Base-by-base conservation (phyloP, 106 monocot species). In the Dioscorea dumetorum region DNA sequence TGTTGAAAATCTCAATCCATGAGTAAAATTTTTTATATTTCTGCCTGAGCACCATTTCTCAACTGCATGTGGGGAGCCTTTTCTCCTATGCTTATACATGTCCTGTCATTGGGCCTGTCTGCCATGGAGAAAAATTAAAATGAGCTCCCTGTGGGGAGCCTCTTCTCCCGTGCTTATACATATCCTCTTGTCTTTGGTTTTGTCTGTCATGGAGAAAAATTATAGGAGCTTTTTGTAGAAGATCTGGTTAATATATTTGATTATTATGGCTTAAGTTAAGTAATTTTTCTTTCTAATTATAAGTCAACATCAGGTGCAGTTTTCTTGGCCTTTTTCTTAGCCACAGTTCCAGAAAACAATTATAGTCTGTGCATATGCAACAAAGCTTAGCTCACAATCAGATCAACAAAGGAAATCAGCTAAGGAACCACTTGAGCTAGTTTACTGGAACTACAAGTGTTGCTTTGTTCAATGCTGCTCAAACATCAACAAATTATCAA, bases 291-390 rank as follows among this genome's bases (percentile, higher is more conserved):
- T 53, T 57, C 23, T 71, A 86, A 86, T 73, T 81, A 57, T 35
- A 84, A 80, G 72, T 48, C 95, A 91, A 49, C 88, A 81, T 63
- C 91, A 84, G 67, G 82, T 92, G 84, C 89, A 86, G 50, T 97
- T 92, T 74, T 71, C 88, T 64, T 91, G 91, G 50, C 41, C 88
- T 49, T 57, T 91, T 33, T 61, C 72, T 34, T 91, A 95, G 28
- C 28, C 28, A 62, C 86, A 89, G 48, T 92, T 86, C 64, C 91
- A 89, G 58, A 97, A 81, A 67, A 86, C 90, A 90, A 63, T 62
- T 95, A 72, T 91, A 88, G 20, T 50, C 88, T 65, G 70, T 78
- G 35, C 84, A 82, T 60, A 87, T 97, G 79, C 91, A 86, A 61
- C 85, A 85, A 22, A 85, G 71, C n/a, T n/a, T n/a, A n/a, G 28